phyloP scores from a whole-genome alignment of 805 yeast genomes.

The Pichia phayaonensis region DNA sequence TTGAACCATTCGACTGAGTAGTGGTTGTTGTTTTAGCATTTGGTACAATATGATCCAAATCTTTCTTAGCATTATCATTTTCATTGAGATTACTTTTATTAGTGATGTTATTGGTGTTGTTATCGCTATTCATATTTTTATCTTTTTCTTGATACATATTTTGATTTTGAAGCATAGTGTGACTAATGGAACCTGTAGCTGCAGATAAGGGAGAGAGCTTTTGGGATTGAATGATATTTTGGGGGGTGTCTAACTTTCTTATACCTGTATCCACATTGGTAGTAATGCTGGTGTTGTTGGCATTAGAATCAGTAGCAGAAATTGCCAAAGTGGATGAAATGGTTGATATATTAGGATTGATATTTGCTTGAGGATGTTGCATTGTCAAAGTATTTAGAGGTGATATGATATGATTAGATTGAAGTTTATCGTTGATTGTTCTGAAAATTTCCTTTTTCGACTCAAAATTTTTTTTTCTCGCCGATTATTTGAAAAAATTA shows the following conservation, averaged over 20 bases:
- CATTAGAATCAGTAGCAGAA: background rate
- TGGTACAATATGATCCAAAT: slow-evolving; percentile 36
- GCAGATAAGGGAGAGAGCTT: background rate
- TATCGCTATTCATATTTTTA: background rate
- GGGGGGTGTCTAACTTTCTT: background rate
- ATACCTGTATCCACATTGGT: background rate
- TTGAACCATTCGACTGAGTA: slow-evolving; percentile 51
- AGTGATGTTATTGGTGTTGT: background rate
- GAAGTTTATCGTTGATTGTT: background rate
- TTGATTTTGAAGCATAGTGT: background rate
- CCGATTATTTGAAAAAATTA: background rate
- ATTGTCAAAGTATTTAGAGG: background rate
- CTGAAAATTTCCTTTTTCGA: background rate
- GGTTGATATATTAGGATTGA: background rate
- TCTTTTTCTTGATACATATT: background rate
- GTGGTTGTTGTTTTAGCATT: slow-evolving; percentile 54
- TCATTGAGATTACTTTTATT: background rate
- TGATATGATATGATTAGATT: background rate
- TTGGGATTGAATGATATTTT: background rate
- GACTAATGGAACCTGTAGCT: background rate
- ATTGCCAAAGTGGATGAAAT: background rate
- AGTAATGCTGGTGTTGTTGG: background rate
- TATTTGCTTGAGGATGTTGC: background rate
- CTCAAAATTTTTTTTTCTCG: background rate
- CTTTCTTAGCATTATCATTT: slow-evolving; percentile 6